phyloP scores from a whole-genome alignment of 345 rosid genomes.

The Eucalyptus virginea region DNA sequence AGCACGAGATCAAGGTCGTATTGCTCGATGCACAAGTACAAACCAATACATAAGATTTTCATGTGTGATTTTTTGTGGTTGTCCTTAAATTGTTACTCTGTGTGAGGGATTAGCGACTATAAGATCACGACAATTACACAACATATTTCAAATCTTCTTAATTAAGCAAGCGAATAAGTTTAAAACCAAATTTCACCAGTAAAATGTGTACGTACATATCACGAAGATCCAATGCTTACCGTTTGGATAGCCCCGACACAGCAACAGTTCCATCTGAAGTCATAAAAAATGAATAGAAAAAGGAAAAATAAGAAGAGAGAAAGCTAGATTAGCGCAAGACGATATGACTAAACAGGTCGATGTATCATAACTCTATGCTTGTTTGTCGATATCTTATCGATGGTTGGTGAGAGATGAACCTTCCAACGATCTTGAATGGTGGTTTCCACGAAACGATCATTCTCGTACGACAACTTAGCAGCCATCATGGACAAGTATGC shows the following conservation, averaged over 20 bases:
- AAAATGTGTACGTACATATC: background rate
- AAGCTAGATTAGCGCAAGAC: background rate
- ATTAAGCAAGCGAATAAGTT: background rate
- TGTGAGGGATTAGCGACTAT: background rate
- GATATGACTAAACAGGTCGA: background rate
- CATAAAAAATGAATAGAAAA: background rate
- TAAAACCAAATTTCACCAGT: background rate
- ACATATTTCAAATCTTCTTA: background rate
- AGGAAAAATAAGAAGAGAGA: background rate
- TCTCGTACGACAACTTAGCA: constrained; percentile 42
- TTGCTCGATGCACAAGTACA: background rate
- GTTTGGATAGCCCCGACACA: background rate
- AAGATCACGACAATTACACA: background rate
- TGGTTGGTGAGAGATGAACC: background rate
- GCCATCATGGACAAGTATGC: constrained; percentile 43
- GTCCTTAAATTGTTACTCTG: background rate
- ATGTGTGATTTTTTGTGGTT: background rate
- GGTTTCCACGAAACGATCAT: constrained; percentile 14
- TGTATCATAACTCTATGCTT: background rate
- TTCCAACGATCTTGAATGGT: constrained; percentile 20
- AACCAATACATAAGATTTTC: background rate
- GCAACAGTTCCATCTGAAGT: background rate
- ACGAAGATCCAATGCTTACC: background rate
- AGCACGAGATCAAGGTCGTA: background rate
- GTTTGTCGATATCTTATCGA: background rate